These are phyloP conservation scores for Gaertneriomyces semiglobifer DNA, from an alignment of 192 early-diverging fungal genomes.

Conservation along the genomic window DNA sequence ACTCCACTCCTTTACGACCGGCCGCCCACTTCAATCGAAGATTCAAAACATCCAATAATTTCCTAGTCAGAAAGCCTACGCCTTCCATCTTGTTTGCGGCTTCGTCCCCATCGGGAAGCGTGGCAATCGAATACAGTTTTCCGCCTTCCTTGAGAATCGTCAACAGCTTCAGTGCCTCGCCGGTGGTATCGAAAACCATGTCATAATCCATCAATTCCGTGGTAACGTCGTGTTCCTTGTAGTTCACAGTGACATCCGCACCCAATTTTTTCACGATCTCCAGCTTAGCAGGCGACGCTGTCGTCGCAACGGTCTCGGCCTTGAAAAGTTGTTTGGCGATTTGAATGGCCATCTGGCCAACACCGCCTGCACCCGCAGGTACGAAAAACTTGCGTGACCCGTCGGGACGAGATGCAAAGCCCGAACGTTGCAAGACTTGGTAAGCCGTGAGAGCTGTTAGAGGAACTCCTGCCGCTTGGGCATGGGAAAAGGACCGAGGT, in stretches of 20 bases:
- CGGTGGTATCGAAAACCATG: constrained; percentile 42
- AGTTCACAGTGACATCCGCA: constrained; percentile 50
- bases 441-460: constrained; percentile 54
- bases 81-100: not conserved
- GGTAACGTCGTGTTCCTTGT: constrained; percentile 36
- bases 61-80: constrained; percentile 24
- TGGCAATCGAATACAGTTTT: constrained; percentile 15
- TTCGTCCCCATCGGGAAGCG: constrained; percentile 23
- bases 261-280: constrained; percentile 43
- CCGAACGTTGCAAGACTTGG: constrained; percentile 12
- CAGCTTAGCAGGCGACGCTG: constrained; percentile 45
- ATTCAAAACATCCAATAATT: constrained; percentile 4
- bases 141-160: constrained; percentile 35
- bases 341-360: constrained; percentile 52
- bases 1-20: not conserved
- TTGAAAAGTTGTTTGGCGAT: constrained; percentile 44
- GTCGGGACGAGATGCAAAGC: constrained; percentile 5
- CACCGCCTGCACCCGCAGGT: constrained; percentile 54
- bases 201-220: constrained; percentile 29
- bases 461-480: constrained; percentile 47
- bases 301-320: constrained; percentile 44
- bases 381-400: constrained; percentile 39
- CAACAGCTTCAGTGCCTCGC: constrained; percentile 29
- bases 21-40: constrained; percentile 8
- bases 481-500: constrained; percentile 34